Percentiles rank a stretch among this genome's conserved stretches.
Conservation (phyloP, 192 early-diverging fungal species). For the Lunasporangiospora selenospora region DNA sequence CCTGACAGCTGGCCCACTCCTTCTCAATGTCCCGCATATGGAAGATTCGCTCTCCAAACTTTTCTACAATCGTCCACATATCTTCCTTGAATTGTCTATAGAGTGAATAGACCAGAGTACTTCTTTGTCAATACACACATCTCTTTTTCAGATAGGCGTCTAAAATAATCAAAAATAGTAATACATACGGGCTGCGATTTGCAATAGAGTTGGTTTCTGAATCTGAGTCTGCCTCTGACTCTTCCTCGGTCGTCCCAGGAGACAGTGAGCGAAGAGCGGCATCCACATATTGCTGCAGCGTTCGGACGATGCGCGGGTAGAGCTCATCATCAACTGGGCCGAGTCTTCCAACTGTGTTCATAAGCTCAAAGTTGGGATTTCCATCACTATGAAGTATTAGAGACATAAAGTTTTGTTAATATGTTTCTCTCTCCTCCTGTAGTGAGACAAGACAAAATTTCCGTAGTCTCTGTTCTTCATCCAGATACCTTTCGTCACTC, state of each 20-base stretch:
- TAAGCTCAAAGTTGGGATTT: slow-evolving; percentile 17
- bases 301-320: slow-evolving; percentile 36
- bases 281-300: slow-evolving; percentile 37
- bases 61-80: slow-evolving; percentile 57
- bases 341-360: slow-evolving; percentile 17
- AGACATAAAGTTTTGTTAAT: too few relatives aligned
- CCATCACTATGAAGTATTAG: too few relatives aligned
- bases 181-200: slow-evolving; percentile 25
- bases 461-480: too few relatives aligned
- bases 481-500: too few relatives aligned
- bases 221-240: slow-evolving; percentile 3
- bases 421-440: neutral
- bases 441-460: too few relatives aligned
- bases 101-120: neutral
- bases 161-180: neutral
- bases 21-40: slow-evolving; percentile 40
- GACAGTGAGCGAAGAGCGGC: slow-evolving; percentile 18
- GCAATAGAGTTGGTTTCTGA: slow-evolving; percentile 21
- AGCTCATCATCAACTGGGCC: slow-evolving; percentile 35
- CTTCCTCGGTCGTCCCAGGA: too few relatives aligned
- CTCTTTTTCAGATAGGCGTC: too few relatives aligned
- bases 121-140: too few relatives aligned
- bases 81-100: slow-evolving; percentile 50
- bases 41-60: slow-evolving; percentile 51
- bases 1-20: slow-evolving; percentile 44